Conservation (phyloP, 2,329 filamentous ascomycete genomes). For the Penicillium aurantiogriseum region DNA sequence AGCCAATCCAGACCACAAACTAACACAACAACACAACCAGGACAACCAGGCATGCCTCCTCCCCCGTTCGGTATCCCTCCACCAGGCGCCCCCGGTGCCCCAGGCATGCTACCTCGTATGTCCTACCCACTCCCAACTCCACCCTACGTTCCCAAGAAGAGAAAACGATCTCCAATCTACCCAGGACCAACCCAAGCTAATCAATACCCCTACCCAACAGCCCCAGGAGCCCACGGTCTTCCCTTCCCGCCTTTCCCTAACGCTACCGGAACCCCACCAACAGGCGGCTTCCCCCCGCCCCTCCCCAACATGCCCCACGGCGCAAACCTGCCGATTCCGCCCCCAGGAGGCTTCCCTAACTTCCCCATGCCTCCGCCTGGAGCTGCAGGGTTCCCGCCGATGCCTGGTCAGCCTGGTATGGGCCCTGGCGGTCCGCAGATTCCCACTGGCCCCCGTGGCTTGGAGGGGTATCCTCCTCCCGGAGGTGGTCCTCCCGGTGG, state of each 20-base stretch:
- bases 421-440: conserved; percentile 18
- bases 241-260: conserved; percentile 52
- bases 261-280: conserved; percentile 37
- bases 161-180: neutral
- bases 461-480: conserved; percentile 30
- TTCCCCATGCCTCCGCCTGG: conserved; percentile 28
- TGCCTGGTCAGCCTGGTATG: conserved; percentile 29
- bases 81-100: conserved; percentile 40
- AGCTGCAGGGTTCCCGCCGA: conserved; percentile 38
- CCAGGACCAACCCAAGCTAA: conserved; percentile 4
- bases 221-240: conserved; percentile 56
- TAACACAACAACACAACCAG: conserved; percentile 13
- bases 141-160: neutral
- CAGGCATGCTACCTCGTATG: conserved; percentile 56
- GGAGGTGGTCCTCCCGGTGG: conserved; percentile 31
- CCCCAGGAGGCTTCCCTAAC: conserved; percentile 41
- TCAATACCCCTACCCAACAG: conserved; percentile 32
- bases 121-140: conserved; percentile 15
- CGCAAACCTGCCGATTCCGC: conserved; percentile 46
- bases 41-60: conserved; percentile 47
- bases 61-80: conserved; percentile 59
- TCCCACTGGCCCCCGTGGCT: conserved; percentile 30
- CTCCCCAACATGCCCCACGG: conserved; percentile 43
- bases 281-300: conserved; percentile 35
- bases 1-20: neutral